Conservation (phyloP, 345 rosid species). For the Pugionium dolabratum region DNA sequence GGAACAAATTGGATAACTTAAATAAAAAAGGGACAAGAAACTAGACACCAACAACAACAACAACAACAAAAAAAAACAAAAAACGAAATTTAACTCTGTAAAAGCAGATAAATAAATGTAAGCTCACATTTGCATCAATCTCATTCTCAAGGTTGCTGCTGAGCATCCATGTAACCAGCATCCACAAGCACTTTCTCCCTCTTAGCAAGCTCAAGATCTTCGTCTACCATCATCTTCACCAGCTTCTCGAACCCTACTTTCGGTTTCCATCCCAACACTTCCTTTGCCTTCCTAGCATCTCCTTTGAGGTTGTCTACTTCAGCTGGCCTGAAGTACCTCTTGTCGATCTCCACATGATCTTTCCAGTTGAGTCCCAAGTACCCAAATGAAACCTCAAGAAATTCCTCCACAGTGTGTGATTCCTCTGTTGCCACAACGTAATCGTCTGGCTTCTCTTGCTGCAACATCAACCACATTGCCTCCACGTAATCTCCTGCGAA, state of each 20-base stretch:
- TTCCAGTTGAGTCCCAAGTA: constrained; percentile 63
- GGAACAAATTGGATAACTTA: constrained; percentile 28
- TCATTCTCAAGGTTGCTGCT: constrained; percentile 70
- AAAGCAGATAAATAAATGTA: background rate
- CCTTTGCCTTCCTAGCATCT: constrained; percentile 54
- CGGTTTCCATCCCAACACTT: constrained; percentile 73
- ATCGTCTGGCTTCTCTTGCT: constrained; percentile 89
- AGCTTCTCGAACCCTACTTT: constrained; percentile 74
- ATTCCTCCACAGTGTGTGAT: constrained; percentile 87
- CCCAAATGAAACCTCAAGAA: constrained; percentile 78
- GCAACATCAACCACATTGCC: constrained; percentile 99
- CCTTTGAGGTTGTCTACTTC: constrained; percentile 61
- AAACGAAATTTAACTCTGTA: background rate
- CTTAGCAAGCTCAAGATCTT: constrained; percentile 79
- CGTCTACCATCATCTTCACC: constrained; percentile 95
- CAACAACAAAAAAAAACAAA: constrained; percentile 2
- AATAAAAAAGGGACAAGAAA: constrained; percentile 28
- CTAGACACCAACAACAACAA: constrained; percentile 8
- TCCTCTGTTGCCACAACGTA: constrained; percentile 97
- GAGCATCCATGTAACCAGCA: constrained; percentile 89
- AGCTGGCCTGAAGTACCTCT: constrained; percentile 58
- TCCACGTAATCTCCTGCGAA: constrained; percentile 95
- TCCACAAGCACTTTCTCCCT: constrained; percentile 95
- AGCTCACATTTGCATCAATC: background rate
- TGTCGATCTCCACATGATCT: constrained; percentile 59